A percentile compares a stretch with the other conserved stretches of the same genome.
Conservation (phyloP, 306 rosid species). For the Prunus fruticosa region DNA sequence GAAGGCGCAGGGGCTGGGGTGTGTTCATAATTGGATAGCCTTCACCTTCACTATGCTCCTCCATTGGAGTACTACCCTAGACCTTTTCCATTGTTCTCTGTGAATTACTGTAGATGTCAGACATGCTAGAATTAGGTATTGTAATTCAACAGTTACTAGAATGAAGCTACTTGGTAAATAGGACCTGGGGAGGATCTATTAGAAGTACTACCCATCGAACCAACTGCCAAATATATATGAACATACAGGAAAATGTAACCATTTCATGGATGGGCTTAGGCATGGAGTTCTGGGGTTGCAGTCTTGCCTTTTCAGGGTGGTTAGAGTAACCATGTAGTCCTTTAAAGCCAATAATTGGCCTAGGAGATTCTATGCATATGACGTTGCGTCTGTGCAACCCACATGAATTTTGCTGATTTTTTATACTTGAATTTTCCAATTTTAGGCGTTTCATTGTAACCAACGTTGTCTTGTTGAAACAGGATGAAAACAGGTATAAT, state of each 20-base stretch:
- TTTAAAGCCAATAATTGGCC: neutral
- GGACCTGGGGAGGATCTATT: neutral
- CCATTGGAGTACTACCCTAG: neutral
- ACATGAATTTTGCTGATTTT: neutral
- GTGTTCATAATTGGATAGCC: neutral
- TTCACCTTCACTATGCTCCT: neutral
- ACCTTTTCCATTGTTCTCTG: neutral
- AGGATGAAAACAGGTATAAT: conserved; percentile 99
- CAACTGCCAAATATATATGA: conserved; percentile 4
- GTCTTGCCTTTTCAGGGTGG: neutral
- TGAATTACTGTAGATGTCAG: neutral
- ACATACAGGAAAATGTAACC: neutral
- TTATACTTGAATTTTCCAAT: neutral
- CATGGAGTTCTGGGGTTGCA: neutral
- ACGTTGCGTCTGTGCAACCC: neutral
- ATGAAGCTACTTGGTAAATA: neutral
- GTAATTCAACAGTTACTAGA: neutral
- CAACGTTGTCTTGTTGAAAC: conserved; percentile 35
- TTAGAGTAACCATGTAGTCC: neutral
- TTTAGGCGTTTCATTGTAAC: neutral
- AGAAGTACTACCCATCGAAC: neutral
- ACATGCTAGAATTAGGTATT: neutral
- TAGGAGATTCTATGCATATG: neutral
- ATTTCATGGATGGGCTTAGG: neutral
- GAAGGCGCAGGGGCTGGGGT: too few species aligned